These are phyloP conservation scores for Diplocarpon rosae DNA, from an alignment of 2,329 filamentous ascomycete genomes.

Conservation along the genomic window DNA sequence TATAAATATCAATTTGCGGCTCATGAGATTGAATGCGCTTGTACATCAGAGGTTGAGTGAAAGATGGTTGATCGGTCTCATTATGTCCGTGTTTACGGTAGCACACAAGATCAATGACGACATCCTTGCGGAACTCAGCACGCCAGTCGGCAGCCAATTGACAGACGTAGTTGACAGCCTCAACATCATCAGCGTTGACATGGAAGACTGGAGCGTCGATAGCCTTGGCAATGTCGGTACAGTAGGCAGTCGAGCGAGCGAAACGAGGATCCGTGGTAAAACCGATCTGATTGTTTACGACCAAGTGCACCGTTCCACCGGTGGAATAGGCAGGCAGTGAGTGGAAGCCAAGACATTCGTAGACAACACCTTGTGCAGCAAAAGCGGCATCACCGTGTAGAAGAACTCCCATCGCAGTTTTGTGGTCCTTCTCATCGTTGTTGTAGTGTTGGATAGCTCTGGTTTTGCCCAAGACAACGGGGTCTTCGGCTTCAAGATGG, in stretches of 20 bases:
- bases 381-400: slow-evolving; percentile 97
- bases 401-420: slow-evolving; percentile 87
- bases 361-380: slow-evolving; percentile 91
- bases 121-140: slow-evolving; percentile 96
- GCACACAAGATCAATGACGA: slow-evolving; percentile 96
- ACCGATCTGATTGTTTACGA: slow-evolving; percentile 99
- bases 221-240: slow-evolving; percentile 97
- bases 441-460: slow-evolving; percentile 98
- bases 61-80: slow-evolving; percentile 97
- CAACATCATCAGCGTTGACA: slow-evolving; percentile 96
- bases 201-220: slow-evolving; percentile 98
- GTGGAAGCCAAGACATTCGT: slow-evolving; percentile 97
- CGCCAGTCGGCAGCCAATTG: slow-evolving; percentile 96
- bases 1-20: slow-evolving; percentile 80
- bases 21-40: slow-evolving; percentile 85
- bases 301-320: slow-evolving; percentile 89
- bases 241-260: slow-evolving; percentile 94
- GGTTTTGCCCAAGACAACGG: slow-evolving; percentile 94
- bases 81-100: slow-evolving; percentile 99
- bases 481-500: slow-evolving; percentile 95
- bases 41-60: slow-evolving; percentile 99
- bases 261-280: slow-evolving; percentile 98
- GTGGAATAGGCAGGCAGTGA: slow-evolving; percentile 92
- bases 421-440: slow-evolving; percentile 82
- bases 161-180: slow-evolving; percentile 97